These are phyloP conservation scores for Zelonia costaricensis DNA, from an alignment of 208 protist species.

Conservation along the genomic window DNA sequence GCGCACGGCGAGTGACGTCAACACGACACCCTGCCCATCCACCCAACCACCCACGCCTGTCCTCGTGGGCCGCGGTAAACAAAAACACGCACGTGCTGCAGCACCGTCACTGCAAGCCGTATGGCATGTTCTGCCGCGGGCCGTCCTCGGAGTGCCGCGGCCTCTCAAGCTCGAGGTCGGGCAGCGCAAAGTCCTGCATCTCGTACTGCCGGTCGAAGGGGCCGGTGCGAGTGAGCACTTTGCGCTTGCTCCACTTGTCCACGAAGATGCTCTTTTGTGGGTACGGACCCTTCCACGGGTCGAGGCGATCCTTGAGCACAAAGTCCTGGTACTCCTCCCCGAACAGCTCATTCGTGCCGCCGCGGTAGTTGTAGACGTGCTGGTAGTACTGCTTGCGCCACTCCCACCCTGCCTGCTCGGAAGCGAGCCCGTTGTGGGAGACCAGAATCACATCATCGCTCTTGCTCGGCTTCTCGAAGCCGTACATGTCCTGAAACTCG, in stretches of 20 bases:
- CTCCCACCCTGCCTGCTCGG: conserved; percentile 90
- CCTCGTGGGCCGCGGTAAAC: no score
- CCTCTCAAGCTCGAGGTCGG: conserved; percentile 85
- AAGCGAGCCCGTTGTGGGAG: conserved; percentile 88
- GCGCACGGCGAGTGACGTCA: no score
- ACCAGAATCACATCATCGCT: conserved; percentile 84
- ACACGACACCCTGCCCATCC: no score
- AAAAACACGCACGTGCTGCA: no score
- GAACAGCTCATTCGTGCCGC: conserved; percentile 90
- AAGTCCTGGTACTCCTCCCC: conserved; percentile 83
- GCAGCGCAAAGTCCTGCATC: conserved; percentile 91
- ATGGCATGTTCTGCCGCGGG: conserved; percentile 87
- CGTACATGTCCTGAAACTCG: conserved; percentile 91
- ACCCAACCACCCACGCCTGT: not conserved
- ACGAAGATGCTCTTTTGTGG: conserved; percentile 90
- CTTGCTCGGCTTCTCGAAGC: conserved; percentile 73
- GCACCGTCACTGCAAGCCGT: conserved; percentile 90
- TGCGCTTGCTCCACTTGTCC: conserved; percentile 92
- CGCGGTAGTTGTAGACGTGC: conserved; percentile 92
- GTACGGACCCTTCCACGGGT: conserved; percentile 90
- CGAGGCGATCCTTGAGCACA: conserved; percentile 64
- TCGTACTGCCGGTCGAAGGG: conserved; percentile 92
- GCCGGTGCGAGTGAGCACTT: conserved; percentile 81
- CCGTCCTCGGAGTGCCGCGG: conserved; percentile 79
- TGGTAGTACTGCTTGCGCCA: conserved; percentile 87